These are phyloP conservation scores for Saccharomyces hybrid DNA, from an alignment of 1,139 yeast genomes.

Conservation along the genomic window DNA sequence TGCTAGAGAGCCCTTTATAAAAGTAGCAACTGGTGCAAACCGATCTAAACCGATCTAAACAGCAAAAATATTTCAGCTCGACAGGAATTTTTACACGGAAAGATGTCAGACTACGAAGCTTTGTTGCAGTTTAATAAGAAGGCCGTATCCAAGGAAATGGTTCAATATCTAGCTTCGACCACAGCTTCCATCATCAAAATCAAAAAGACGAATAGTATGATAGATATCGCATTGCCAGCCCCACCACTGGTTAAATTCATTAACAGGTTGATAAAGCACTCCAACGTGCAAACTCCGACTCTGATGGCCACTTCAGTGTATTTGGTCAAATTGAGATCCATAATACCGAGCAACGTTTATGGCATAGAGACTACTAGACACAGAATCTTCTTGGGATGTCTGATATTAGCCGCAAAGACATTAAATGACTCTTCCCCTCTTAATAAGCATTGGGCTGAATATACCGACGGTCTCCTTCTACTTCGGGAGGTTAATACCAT, in stretches of 20 bases:
- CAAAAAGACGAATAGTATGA: constrained; percentile 26
- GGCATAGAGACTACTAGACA: constrained; percentile 95
- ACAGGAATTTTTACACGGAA: constrained; percentile 8
- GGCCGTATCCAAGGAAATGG: constrained; percentile 75
- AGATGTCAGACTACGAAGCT: constrained; percentile 51
- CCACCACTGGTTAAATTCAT: constrained; percentile 55
- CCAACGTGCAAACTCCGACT: constrained; percentile 93
- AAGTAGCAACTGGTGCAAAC: background rate
- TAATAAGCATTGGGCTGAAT: constrained; percentile 91
- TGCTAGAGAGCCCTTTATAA: background rate
- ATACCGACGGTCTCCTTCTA: constrained; percentile 75
- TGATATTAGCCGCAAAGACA: constrained; percentile 83
- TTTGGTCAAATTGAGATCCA: constrained; percentile 63
- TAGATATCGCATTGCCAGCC: constrained; percentile 7
- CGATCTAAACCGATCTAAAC: background rate
- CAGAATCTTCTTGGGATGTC: constrained; percentile 79
- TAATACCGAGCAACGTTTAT: constrained; percentile 79
- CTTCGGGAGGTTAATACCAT: constrained; percentile 81
- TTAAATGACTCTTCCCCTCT: constrained; percentile 90
- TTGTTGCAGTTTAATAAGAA: constrained; percentile 65
- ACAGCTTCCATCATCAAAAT: constrained; percentile 71
- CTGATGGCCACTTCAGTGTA: constrained; percentile 86
- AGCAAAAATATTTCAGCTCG: background rate
- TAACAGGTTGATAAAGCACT: constrained; percentile 59
- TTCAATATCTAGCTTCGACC: constrained; percentile 68